phyloP scores from a whole-genome alignment of 2,329 filamentous ascomycete species.

The Fusarium zealandicum region DNA sequence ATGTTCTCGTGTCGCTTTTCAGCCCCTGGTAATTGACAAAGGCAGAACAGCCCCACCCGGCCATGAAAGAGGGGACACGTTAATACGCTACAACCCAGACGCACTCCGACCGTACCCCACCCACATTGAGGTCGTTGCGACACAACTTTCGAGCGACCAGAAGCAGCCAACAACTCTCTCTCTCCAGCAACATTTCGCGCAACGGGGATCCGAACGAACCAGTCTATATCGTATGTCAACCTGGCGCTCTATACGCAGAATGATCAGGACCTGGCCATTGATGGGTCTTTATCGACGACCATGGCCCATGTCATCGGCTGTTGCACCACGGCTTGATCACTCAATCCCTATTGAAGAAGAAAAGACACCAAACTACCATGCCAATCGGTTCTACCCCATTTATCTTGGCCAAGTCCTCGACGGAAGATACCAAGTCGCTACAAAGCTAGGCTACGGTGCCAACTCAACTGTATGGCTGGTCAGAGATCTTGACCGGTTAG shows the following conservation, averaged over 20 bases:
- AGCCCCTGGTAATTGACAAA: too few relatives aligned
- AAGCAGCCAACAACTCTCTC: too few relatives aligned
- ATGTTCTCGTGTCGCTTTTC: too few relatives aligned
- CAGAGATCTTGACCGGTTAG: slow-evolving; percentile 27
- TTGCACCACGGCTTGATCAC: slow-evolving; percentile 24
- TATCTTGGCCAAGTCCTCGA: slow-evolving; percentile 25
- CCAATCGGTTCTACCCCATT: slow-evolving; percentile 27
- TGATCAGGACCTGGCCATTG: neutral
- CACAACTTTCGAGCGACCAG: too few relatives aligned
- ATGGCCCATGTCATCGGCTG: slow-evolving; percentile 4
- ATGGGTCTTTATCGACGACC: slow-evolving; percentile 8
- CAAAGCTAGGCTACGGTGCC: slow-evolving; percentile 32
- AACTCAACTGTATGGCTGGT: slow-evolving; percentile 39
- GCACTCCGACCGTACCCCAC: too few relatives aligned
- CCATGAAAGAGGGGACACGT: too few relatives aligned
- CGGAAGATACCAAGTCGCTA: slow-evolving; percentile 30
- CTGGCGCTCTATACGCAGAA: neutral
- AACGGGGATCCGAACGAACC: too few relatives aligned
- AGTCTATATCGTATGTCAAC: too few relatives aligned
- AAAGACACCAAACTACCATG: slow-evolving; percentile 21
- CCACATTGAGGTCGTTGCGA: too few relatives aligned
- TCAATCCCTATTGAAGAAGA: slow-evolving; percentile 25
- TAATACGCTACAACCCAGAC: too few relatives aligned
- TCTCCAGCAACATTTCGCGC: too few relatives aligned
- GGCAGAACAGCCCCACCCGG: too few relatives aligned